Conservation (phyloP, 176 grass and related monocot species). For the Ananas comosus region DNA sequence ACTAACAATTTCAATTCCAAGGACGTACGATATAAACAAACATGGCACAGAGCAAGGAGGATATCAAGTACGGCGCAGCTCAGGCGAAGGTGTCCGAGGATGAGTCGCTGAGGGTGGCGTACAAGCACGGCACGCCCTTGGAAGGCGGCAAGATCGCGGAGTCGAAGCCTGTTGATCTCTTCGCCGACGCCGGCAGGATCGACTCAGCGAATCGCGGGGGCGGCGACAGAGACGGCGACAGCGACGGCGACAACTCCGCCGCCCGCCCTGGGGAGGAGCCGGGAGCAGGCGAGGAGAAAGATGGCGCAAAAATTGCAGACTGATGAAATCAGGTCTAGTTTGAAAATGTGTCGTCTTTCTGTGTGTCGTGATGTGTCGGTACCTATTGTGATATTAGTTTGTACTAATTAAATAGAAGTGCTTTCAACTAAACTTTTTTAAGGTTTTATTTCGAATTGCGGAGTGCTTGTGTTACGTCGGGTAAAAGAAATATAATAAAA, state of each 20-base stretch:
- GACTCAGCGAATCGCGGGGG: not conserved
- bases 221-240: too few species aligned
- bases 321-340: too few species aligned
- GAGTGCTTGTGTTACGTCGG: too few species aligned
- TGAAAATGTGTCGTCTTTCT: too few species aligned
- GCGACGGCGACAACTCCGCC: not conserved
- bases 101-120: slow-evolving; percentile 50
- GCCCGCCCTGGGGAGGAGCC: not conserved
- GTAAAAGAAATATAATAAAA: too few species aligned
- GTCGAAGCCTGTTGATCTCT: slow-evolving; percentile 49
- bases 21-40: too few species aligned
- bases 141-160: slow-evolving; percentile 69
- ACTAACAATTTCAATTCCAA: too few species aligned
- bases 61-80: slow-evolving; percentile 25
- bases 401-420: too few species aligned
- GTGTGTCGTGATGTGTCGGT: too few species aligned
- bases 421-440: too few species aligned
- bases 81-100: slow-evolving; percentile 48
- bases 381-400: too few species aligned
- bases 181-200: slow-evolving; percentile 8
- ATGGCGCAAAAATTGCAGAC: not conserved
- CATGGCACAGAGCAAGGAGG: slow-evolving; percentile 40
- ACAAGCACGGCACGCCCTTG: slow-evolving; percentile 48
- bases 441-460: too few species aligned
- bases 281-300: not conserved